Conservation (phyloP, 2,329 filamentous ascomycete species). For the Xylariaceae sp. region DNA sequence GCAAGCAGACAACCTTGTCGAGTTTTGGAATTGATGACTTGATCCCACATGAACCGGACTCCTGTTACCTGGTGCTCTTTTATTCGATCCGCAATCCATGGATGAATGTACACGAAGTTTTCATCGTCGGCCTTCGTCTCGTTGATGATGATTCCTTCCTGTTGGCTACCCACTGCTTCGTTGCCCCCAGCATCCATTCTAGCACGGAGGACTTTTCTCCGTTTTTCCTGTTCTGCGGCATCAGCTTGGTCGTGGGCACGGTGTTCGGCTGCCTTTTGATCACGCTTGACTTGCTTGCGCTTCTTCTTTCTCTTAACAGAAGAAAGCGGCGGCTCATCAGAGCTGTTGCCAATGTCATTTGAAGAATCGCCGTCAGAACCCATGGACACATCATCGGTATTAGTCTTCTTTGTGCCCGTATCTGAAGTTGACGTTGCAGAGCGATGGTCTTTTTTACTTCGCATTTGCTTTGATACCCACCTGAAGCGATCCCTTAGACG, state of each 20-base stretch:
- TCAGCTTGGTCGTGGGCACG: slow-evolving; percentile 54
- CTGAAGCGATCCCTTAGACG: slow-evolving; percentile 26
- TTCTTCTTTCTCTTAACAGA: slow-evolving; percentile 40
- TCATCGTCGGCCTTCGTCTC: slow-evolving; percentile 58
- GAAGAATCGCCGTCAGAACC: slow-evolving; percentile 6
- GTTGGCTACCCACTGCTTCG: slow-evolving; percentile 34
- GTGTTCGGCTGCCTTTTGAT: slow-evolving; percentile 48
- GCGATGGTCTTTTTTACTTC: not conserved
- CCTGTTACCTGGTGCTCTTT: slow-evolving; percentile 79
- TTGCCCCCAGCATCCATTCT: slow-evolving; percentile 39
- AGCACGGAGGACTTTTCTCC: slow-evolving; percentile 43
- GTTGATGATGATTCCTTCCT: slow-evolving; percentile 60
- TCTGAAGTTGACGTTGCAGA: not conserved
- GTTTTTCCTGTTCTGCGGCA: slow-evolving; percentile 50
- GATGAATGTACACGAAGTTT: slow-evolving; percentile 60
- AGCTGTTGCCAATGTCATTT: slow-evolving; percentile 20
- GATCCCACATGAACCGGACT: slow-evolving; percentile 85
- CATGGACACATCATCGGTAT: not conserved
- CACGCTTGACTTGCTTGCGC: slow-evolving; percentile 37
- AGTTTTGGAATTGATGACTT: slow-evolving; percentile 59
- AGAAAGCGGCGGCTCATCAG: slow-evolving; percentile 30
- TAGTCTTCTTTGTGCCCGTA: slow-evolving; percentile 1
- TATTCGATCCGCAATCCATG: slow-evolving; percentile 59
- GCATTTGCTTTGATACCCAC: slow-evolving; percentile 11
- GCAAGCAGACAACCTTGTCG: slow-evolving; percentile 76